These are phyloP conservation scores for Brassica nigra DNA, from an alignment of 345 rosid species.

Conservation along the genomic window DNA sequence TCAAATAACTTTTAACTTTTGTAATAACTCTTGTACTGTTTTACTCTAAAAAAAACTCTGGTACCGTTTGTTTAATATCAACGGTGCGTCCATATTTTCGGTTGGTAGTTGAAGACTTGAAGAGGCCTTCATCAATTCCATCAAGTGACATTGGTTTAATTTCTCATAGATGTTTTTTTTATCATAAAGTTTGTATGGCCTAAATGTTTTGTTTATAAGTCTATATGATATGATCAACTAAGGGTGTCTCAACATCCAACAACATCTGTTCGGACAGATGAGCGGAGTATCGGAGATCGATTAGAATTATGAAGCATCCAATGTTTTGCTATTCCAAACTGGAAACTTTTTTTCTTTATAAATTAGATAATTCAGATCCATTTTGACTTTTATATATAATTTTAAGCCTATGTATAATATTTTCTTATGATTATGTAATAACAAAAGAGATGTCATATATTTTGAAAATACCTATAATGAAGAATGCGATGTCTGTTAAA, in stretches of 20 bases:
- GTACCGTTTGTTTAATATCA: neutral
- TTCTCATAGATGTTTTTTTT: constrained; percentile 3
- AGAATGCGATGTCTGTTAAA: neutral
- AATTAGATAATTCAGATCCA: neutral
- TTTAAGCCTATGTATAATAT: neutral
- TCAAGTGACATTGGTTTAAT: constrained; percentile 20
- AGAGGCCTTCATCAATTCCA: constrained; percentile 31
- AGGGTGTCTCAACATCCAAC: neutral
- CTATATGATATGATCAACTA: neutral
- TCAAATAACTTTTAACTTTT: neutral
- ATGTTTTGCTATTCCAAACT: neutral
- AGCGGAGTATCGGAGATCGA: neutral
- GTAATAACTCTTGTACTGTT: neutral
- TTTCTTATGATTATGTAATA: neutral
- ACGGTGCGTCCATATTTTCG: constrained; percentile 20
- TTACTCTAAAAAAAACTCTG: too few species aligned
- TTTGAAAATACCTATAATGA: neutral
- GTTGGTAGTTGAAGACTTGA: constrained; percentile 41
- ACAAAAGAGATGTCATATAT: too few species aligned
- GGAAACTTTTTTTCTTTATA: neutral
- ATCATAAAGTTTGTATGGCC: constrained; percentile 2
- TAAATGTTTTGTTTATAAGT: neutral
- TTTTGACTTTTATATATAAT: neutral
- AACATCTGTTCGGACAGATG: neutral
- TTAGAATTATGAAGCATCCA: neutral